These are phyloP conservation scores for Colletotrichum coccodes DNA, from an alignment of 2,329 filamentous ascomycete genomes.

Conservation along the genomic window DNA sequence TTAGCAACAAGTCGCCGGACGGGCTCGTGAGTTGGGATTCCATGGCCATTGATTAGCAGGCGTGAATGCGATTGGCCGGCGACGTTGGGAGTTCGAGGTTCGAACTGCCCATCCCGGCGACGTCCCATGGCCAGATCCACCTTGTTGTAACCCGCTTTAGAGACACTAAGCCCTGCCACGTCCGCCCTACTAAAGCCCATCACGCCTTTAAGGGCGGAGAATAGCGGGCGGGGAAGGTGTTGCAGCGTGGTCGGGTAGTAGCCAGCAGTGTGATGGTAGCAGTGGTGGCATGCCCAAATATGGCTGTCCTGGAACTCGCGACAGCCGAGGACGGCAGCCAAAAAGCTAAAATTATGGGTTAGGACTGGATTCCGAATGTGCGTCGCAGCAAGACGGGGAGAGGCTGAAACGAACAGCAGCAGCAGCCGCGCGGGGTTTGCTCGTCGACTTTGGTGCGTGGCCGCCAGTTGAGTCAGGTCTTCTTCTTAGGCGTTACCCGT, in stretches of 20 bases:
- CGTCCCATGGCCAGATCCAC: background rate
- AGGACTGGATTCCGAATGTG: background rate
- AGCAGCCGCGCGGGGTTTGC: background rate
- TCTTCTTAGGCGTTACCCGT: background rate
- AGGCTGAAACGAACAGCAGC: conserved; percentile 11
- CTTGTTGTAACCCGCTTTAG: conserved; percentile 7
- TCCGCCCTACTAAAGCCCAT: background rate
- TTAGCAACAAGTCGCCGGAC: conserved; percentile 4
- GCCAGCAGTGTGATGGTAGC: too few relatives aligned
- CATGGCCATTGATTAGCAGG: background rate
- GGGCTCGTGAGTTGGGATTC: background rate
- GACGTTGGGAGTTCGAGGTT: background rate
- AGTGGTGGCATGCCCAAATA: background rate
- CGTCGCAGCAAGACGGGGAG: background rate
- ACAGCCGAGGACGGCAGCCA: background rate
- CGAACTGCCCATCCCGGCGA: background rate
- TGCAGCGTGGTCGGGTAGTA: background rate
- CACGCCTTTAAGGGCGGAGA: background rate
- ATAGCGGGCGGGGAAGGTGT: background rate
- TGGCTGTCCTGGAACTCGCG: background rate
- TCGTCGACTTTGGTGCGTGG: background rate
- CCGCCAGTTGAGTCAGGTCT: conserved; percentile 2
- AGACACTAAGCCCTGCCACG: conserved; percentile 12
- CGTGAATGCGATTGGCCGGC: conserved; percentile 6
- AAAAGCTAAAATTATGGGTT: conserved; percentile 26